Base-by-base conservation (phyloP, 768 basidiomycete species). In the Tephrocybe sp. region DNA sequence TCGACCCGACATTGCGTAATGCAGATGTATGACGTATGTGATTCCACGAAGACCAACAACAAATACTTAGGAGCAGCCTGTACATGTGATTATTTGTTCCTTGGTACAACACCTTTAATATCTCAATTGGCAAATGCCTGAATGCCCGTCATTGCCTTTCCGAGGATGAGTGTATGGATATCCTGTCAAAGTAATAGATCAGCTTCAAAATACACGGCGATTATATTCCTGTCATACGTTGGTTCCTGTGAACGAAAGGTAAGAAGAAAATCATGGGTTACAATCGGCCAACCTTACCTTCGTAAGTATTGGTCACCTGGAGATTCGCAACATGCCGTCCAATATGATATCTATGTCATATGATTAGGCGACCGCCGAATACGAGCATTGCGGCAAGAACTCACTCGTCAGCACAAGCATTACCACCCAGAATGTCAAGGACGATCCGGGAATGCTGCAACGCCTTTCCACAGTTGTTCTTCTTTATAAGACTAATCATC, bases 251-350 rank as follows among this genome's bases (percentile, higher is more conserved):
- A 44, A 18, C 52, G 39, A 24, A 53, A 27, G 28, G 51, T 38
- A 13, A 42, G 25, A 39, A 40, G 30, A 28, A 19, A 41, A 49
- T 43, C 8, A 35, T 12, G 31, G 11, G 13, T 11, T 13, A 11
- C 11, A 37, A 25, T 58, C 15, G 22, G 37, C 30, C 34, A 44
- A 39, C 51, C 73, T 25, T 64, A 77, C 91, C 94, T 75, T 97
- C 94, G 63, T 97, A 97, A 0, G 94, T 98, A 59, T 94, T 94
- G 7, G 92, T 86, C n/a, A 98, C 88, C 63, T 98, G 95, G 52
- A 97, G 64, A 67, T 98, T 98, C 0, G 89, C 89, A 8, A 91
- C 94, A 71, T 98, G 95, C 27, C 96, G 73, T n/a, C 91, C 92
- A 46, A 98, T 84, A 62, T 93, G 91, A 62, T 94, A 97, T 65